Conservation (phyloP, 2,329 filamentous ascomycete genomes). For the Phaeosphaeria sp. region DNA sequence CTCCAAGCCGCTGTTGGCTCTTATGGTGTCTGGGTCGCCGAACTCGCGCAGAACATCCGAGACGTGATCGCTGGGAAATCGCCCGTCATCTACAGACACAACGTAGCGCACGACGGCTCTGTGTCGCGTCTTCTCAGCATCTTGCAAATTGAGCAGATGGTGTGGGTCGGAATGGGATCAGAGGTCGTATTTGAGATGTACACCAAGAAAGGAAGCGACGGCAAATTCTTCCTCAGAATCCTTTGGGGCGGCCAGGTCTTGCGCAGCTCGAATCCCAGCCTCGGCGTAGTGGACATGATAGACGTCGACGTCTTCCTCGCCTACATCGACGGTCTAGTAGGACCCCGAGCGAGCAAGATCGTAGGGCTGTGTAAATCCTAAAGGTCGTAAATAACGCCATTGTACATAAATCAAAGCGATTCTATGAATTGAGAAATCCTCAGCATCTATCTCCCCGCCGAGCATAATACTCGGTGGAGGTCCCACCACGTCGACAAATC, state of each 20-base stretch:
- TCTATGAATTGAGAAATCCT: neutral
- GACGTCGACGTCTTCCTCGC: conserved; percentile 68
- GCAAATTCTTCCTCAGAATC: conserved; percentile 64
- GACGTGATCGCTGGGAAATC: conserved; percentile 34
- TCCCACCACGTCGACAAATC: neutral
- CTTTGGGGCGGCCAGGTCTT: conserved; percentile 74
- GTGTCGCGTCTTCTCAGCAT: conserved; percentile 71
- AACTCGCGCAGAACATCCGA: conserved; percentile 72
- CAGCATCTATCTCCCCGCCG: no score
- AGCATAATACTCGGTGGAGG: neutral
- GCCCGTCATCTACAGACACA: conserved; percentile 69
- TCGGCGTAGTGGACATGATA: conserved; percentile 76
- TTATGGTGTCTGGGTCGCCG: conserved; percentile 77
- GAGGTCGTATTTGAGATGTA: conserved; percentile 81
- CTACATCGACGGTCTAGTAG: conserved; percentile 77
- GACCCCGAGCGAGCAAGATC: conserved; percentile 55
- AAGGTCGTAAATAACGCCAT: neutral
- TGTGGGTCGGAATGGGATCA: conserved; percentile 84
- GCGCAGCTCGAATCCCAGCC: conserved; percentile 69
- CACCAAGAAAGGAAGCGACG: conserved; percentile 18
- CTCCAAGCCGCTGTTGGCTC: conserved; percentile 67
- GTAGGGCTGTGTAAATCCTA: conserved; percentile 40
- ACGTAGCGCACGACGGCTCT: conserved; percentile 81
- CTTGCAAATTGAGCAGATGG: conserved; percentile 76
- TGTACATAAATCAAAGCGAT: neutral